Conservation (phyloP, 2,329 filamentous ascomycete species). For the Shiraia sp. region DNA sequence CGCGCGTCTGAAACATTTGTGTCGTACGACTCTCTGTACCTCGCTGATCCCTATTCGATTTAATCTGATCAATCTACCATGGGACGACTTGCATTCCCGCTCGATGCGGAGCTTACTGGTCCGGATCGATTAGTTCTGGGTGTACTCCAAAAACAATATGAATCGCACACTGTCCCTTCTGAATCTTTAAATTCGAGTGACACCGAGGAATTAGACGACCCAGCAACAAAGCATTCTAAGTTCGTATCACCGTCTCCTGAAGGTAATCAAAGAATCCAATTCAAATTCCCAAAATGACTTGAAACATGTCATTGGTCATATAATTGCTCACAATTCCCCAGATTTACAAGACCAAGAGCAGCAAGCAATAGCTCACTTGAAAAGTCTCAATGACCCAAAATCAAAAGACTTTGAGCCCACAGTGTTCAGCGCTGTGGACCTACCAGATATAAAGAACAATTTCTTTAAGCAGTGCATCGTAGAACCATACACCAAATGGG, state of each 20-base stretch:
- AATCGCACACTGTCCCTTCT: conserved; percentile 13
- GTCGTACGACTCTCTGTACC: too few species aligned
- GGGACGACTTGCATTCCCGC: conserved; percentile 36
- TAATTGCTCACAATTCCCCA: conserved; percentile 9
- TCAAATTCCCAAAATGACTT: too few species aligned
- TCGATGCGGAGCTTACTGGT: conserved; percentile 35
- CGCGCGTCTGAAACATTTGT: too few species aligned
- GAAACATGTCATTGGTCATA: too few species aligned
- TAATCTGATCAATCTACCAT: conserved; percentile 15
- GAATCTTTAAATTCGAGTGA: conserved; percentile 6
- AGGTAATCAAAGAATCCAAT: too few species aligned
- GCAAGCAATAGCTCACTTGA: conserved; percentile 50
- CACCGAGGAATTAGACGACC: conserved; percentile 30
- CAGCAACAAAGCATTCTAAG: conserved; percentile 28
- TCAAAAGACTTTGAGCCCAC: conserved; percentile 58
- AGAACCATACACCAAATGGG: conserved; percentile 62
- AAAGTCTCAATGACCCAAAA: conserved; percentile 55
- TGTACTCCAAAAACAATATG: conserved; percentile 34
- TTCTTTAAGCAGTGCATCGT: conserved; percentile 54
- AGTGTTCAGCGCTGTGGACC: conserved; percentile 58
- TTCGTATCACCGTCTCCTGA: conserved; percentile 36
- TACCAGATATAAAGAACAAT: conserved; percentile 47
- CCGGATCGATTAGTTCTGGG: conserved; percentile 37
- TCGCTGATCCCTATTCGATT: too few species aligned
- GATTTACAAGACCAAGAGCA: conserved; percentile 36